Evolutionary conservation across 371 early-diverging fungal species (phyloP).

Genomic region (Dichotomocladium elegans): DNA sequence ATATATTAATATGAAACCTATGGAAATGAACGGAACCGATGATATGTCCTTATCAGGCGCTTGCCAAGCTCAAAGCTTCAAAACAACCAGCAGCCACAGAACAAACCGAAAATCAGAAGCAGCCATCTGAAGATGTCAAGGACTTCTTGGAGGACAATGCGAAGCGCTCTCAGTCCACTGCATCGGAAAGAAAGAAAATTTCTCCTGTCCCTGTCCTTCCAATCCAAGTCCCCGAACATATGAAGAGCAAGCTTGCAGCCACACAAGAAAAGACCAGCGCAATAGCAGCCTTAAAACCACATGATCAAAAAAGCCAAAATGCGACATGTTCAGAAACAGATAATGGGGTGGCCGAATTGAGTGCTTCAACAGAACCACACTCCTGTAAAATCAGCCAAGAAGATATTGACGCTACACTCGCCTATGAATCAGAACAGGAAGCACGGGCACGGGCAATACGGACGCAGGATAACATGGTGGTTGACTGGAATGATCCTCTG

Average conservation of each 20-base stretch:
- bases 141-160: slow-evolving; percentile 29
- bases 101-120: no score
- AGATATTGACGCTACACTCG: slow-evolving; percentile 4
- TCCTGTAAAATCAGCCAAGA: neutral
- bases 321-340: no score
- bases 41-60: no score
- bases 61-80: no score
- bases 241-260: neutral
- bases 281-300: neutral
- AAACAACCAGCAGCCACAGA: no score
- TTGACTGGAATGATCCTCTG: slow-evolving; percentile 74
- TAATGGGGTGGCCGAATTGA: neutral
- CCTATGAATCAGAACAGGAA: slow-evolving; percentile 21
- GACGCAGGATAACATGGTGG: slow-evolving; percentile 32
- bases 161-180: slow-evolving; percentile 12
- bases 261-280: neutral
- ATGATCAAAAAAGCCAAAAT: neutral
- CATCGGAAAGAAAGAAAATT: slow-evolving; percentile 1
- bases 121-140: slow-evolving; percentile 3
- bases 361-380: neutral
- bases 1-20: no score
- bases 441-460: slow-evolving; percentile 6
- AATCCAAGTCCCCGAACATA: slow-evolving; percentile 22
- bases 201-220: slow-evolving; percentile 29
- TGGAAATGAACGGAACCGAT: no score